A percentile compares a stretch with the other conserved stretches of the same genome.
Evolutionary conservation across 2,329 filamentous ascomycete species (phyloP).

Genomic region (Scortechinia acanthostroma): DNA sequence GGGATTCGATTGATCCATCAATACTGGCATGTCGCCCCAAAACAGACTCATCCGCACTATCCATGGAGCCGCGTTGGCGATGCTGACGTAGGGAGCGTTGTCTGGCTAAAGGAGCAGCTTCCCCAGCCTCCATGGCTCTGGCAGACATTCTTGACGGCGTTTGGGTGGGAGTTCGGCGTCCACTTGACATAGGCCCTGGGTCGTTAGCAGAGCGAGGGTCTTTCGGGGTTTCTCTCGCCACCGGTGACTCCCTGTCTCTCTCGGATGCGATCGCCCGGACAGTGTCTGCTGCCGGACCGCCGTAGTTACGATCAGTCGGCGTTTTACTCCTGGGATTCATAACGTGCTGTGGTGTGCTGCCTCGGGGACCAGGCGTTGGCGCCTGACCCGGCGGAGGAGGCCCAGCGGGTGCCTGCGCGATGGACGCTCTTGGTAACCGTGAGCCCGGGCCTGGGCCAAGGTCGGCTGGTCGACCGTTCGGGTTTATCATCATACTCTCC

Average conservation of each 20-base stretch:
- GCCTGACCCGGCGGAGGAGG: constrained; percentile 51
- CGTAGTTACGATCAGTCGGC: constrained; percentile 33
- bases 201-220: constrained; percentile 24
- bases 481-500: not conserved
- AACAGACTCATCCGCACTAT: constrained; percentile 36
- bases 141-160: constrained; percentile 21
- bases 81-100: constrained; percentile 37
- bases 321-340: constrained; percentile 29
- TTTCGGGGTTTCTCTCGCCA: not conserved
- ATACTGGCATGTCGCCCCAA: constrained; percentile 13
- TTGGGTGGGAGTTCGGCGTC: constrained; percentile 32
- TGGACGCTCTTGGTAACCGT: constrained; percentile 42
- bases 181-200: constrained; percentile 21
- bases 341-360: not conserved
- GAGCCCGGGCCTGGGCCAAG: constrained; percentile 29
- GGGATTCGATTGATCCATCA: constrained; percentile 40
- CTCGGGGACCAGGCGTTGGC: constrained; percentile 33
- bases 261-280: not conserved
- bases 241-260: not conserved
- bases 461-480: not conserved
- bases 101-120: constrained; percentile 17
- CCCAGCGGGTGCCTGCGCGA: constrained; percentile 43
- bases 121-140: constrained; percentile 35
- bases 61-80: constrained; percentile 35
- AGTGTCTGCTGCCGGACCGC: not conserved